Evolutionary conservation across 1,284 basidiomycete genomes (phyloP).

Genomic region (Tausonia pullulans): DNA sequence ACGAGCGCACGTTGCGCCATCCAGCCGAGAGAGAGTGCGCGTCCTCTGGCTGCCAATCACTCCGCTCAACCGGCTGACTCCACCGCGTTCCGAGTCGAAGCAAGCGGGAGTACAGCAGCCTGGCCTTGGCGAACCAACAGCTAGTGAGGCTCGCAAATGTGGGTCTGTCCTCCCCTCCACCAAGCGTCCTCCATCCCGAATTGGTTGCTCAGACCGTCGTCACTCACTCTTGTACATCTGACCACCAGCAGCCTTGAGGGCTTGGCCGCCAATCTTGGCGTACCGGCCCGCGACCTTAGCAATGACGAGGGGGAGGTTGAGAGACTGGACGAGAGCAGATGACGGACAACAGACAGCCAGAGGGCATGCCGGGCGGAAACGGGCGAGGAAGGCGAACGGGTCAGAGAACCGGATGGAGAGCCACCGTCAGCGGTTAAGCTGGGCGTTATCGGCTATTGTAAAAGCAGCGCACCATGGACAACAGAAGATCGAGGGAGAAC

Average conservation of each 20-base stretch:
- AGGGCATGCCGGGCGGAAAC: too few relatives aligned
- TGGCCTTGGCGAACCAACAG: background rate
- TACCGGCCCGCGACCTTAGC: slow-evolving; percentile 74
- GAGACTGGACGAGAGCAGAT: background rate
- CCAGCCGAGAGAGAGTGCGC: too few relatives aligned
- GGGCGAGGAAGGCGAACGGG: too few relatives aligned
- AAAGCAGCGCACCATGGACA: too few relatives aligned
- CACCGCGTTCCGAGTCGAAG: background rate
- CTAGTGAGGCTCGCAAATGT: background rate
- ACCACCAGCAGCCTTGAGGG: slow-evolving; percentile 75
- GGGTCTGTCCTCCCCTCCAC: too few relatives aligned
- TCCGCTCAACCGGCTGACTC: background rate
- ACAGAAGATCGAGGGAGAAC: too few relatives aligned
- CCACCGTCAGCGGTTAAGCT: too few relatives aligned
- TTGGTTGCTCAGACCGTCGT: background rate
- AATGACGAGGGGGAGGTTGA: slow-evolving; percentile 52
- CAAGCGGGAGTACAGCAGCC: background rate
- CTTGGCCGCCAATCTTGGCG: slow-evolving; percentile 77
- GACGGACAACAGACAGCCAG: too few relatives aligned
- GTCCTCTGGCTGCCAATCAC: background rate
- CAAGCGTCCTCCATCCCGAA: too few relatives aligned
- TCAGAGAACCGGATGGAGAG: too few relatives aligned
- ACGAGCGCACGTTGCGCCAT: too few relatives aligned
- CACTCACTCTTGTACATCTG: slow-evolving; percentile 86
- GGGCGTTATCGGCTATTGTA: too few relatives aligned